These are phyloP conservation scores for Neopestalotiopsis sp. DNA, from an alignment of 2,329 filamentous ascomycete species.

Conservation along the genomic window DNA sequence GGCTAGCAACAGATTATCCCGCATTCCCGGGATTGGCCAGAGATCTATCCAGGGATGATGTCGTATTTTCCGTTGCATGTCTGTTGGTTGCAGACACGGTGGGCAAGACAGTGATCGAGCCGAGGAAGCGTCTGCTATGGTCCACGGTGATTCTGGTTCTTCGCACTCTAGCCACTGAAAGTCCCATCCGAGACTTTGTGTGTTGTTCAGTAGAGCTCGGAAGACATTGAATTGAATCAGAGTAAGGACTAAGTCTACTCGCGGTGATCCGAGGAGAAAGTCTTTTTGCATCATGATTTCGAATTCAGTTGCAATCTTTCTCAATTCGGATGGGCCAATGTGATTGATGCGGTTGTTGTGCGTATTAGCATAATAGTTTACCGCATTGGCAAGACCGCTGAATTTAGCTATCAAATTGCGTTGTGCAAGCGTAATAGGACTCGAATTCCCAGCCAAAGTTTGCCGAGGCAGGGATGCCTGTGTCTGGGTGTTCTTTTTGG, in stretches of 20 bases:
- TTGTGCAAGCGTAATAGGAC: not conserved
- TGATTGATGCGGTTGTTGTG: no score
- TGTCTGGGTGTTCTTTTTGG: no score
- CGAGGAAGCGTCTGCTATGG: not conserved
- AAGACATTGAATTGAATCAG: conserved; percentile 20
- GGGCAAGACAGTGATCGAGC: not conserved
- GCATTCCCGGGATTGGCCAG: conserved; percentile 18
- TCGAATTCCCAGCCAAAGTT: not conserved
- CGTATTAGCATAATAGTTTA: not conserved
- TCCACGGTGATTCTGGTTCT: not conserved
- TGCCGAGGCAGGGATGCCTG: no score
- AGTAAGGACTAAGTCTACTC: conserved; percentile 12
- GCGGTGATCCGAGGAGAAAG: not conserved
- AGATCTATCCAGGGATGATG: conserved; percentile 22
- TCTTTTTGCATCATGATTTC: not conserved
- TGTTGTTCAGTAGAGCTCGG: conserved; percentile 17
- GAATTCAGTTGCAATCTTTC: not conserved
- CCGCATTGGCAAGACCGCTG: not conserved
- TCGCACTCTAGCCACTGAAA: conserved; percentile 17
- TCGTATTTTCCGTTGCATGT: conserved; percentile 5
- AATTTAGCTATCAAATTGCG: not conserved
- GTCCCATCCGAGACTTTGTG: conserved; percentile 9
- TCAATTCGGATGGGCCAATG: not conserved
- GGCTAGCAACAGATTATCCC: conserved; percentile 18
- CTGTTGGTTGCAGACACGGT: conserved; percentile 13